Conservation (phyloP, 1,284 basidiomycete species). For the Cutaneotrichosporon cyanovorans region DNA sequence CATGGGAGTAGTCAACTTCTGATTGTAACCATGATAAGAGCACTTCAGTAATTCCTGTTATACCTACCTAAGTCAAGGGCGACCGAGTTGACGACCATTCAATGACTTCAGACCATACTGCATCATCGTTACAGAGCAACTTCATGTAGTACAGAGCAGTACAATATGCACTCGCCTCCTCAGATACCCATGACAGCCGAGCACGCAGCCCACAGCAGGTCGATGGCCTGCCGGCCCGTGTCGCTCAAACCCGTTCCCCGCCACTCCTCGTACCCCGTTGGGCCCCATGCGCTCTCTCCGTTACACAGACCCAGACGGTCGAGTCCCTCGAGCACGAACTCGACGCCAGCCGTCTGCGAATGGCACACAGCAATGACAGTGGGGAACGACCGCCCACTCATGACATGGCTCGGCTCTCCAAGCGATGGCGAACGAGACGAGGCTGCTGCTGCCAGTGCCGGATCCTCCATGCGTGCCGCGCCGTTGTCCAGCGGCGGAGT, state of each 20-base stretch:
- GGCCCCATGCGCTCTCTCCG: conserved; percentile 44
- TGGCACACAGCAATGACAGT: conserved; percentile 46
- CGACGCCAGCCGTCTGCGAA: conserved; percentile 41
- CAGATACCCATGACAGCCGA: conserved; percentile 40
- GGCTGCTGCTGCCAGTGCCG: not conserved
- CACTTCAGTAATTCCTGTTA: no score
- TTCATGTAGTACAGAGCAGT: not conserved
- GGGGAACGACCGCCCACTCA: conserved; percentile 36
- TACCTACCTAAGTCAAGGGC: no score
- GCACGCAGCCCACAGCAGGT: conserved; percentile 43
- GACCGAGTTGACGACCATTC: no score
- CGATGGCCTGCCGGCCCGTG: conserved; percentile 37
- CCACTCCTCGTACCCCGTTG: conserved; percentile 47
- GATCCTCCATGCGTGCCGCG: not conserved
- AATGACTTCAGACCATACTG: no score
- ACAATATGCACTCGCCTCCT: not conserved
- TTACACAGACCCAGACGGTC: conserved; percentile 44
- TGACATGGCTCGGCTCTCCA: not conserved
- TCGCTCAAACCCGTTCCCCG: conserved; percentile 41
- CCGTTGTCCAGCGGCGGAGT: conserved; percentile 11
- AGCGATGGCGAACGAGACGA: conserved; percentile 5
- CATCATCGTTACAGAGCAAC: no score
- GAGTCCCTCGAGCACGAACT: conserved; percentile 45
- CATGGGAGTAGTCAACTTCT: no score
- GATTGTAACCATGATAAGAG: no score